Base-by-base conservation (phyloP, 2,329 filamentous ascomycete species). In the Claviceps spartinae region DNA sequence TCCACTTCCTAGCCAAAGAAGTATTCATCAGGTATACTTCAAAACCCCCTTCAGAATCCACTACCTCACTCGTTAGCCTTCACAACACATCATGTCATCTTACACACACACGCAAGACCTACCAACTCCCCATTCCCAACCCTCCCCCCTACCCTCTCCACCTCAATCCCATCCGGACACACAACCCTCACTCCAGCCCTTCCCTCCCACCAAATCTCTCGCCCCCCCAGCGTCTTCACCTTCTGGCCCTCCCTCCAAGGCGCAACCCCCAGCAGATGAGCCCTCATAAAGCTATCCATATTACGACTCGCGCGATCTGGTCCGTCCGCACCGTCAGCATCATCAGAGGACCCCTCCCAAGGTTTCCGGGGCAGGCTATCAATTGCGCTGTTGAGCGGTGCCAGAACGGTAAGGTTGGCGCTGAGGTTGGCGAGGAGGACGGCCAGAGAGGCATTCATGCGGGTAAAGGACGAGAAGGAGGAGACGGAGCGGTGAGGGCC, bases 81-180 rank as follows among this genome's bases (percentile, higher is more conserved):
- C 30, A 34, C 4, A 34, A 9, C 41, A 24, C 40, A 18, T 4
- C 16, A 8, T n/a, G n/a, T n/a, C 48, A 56, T 42, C 44, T 46
- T n/a, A 48, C 16, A 41, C 40, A n/a, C 16, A n/a, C 16, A 20
- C 5, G 38, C 4, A 7, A 1, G 6, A 69, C 75, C 62, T 64
- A 77, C 75, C 58, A 97, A 76, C 68, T 97, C 86, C 4, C 93
- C 93, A 64, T 97, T 98, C 3, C 81, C 78, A 18, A 94, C 90
- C 54, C 81, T 78, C 58, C 83, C 84, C 2, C 83, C 84, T 49
- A 95, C 74, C 53, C 74, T 81, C 43, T 82, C 78, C 14, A 97
- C 85, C 65, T 90, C 82, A 44, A 96, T 79, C 57, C 81, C 77
- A 5, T 85, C 85, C 0, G 91, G 93, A 72, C 90, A 83, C 30